Evolutionary conservation across 495 filamentous ascomycete genomes (phyloP).

Genomic region (Penicillium arizonense): DNA sequence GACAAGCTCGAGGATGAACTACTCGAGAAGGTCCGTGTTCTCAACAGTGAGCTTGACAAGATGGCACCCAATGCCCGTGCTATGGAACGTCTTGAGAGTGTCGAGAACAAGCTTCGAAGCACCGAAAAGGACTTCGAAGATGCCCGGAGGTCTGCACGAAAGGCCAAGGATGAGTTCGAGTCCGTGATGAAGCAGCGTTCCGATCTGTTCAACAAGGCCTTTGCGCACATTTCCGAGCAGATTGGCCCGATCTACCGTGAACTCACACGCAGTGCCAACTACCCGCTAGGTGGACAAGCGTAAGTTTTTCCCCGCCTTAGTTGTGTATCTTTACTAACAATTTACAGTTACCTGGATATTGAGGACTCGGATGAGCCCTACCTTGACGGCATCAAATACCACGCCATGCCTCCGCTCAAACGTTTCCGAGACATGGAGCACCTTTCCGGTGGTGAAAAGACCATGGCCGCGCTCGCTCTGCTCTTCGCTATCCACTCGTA

Average conservation of each 20-base stretch:
- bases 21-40: constrained; percentile 68
- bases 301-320: constrained; percentile 25
- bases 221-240: constrained; percentile 90
- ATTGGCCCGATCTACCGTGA: constrained; percentile 94
- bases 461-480: constrained; percentile 93
- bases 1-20: constrained; percentile 75
- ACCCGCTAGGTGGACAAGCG: constrained; percentile 89
- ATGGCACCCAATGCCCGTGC: constrained; percentile 96
- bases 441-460: constrained; percentile 96
- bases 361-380: constrained; percentile 90
- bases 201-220: constrained; percentile 92
- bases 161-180: constrained; percentile 79
- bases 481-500: constrained; percentile 95
- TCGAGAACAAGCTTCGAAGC: constrained; percentile 76
- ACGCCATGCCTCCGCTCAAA: constrained; percentile 97
- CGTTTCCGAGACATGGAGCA: constrained; percentile 99
- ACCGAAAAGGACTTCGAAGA: constrained; percentile 90
- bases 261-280: constrained; percentile 78
- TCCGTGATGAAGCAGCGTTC: constrained; percentile 77
- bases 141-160: constrained; percentile 67
- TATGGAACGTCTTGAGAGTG: constrained; percentile 84
- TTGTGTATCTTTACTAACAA: not conserved
- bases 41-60: constrained; percentile 81
- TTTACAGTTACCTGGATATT: constrained; percentile 74
- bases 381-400: constrained; percentile 91